phyloP scores from a whole-genome alignment of 2,329 filamentous ascomycete genomes.

The Cladophialophora immunda region DNA sequence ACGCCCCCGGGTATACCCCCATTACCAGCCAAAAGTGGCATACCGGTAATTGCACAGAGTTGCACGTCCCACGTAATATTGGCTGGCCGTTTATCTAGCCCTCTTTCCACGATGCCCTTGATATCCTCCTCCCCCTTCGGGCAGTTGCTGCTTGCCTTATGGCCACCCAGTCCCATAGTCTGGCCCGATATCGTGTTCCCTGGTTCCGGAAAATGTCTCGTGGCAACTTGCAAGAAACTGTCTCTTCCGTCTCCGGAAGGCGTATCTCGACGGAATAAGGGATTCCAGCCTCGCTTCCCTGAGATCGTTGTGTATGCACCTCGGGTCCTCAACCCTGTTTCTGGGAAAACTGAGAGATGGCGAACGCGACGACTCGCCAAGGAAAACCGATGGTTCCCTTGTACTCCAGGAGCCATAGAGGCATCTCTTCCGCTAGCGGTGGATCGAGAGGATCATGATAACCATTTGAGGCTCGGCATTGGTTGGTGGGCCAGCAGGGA shows the following conservation, averaged over 20 bases:
- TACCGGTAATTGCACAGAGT: background rate
- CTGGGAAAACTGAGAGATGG: background rate
- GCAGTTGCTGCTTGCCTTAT: background rate
- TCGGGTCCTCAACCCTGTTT: background rate
- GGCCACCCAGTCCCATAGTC: background rate
- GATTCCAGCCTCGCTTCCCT: background rate
- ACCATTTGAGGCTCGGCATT: background rate
- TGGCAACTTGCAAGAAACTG: background rate
- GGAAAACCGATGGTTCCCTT: background rate
- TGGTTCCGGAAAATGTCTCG: background rate
- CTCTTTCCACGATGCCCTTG: background rate
- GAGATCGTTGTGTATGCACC: background rate
- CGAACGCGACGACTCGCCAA: background rate
- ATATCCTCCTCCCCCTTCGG: background rate
- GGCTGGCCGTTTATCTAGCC: background rate
- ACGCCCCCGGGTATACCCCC: constrained; percentile 5
- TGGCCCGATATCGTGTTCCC: background rate
- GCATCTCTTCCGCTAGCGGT: background rate
- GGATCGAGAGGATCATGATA: background rate
- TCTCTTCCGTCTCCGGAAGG: background rate
- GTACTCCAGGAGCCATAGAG: background rate
- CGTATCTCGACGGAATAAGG: background rate
- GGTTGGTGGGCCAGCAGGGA: background rate
- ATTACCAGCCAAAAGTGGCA: background rate
- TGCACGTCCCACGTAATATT: constrained; percentile 5